Evolutionary conservation across 2,329 filamentous ascomycete genomes (phyloP), one percentile per base, ranked within the genome.

Genomic region (Emericellopsis atlantica): DNA sequence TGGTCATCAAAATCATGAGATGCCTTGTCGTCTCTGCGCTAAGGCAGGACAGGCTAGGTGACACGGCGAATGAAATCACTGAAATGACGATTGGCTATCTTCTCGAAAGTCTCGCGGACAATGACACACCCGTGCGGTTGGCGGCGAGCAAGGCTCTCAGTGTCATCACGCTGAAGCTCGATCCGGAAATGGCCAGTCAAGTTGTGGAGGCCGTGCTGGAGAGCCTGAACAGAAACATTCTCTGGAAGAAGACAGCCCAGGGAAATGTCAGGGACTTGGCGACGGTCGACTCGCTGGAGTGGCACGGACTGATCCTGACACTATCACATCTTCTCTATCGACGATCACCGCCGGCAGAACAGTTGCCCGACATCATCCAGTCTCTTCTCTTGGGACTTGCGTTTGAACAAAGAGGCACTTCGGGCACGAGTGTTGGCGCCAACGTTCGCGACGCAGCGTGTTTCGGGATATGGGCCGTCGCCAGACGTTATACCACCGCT

Each of bases 371-470:
- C 41, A 84, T 94, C 34, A 68, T 95, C 3, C 79, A 84, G 44
- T 80, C 84, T 2, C 68, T 96, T 14, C 64, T 94, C 1, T 73
- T 84, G 9, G 89, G 87, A 0, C 67, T 96, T 22, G 79, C 79
- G 1, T 98, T 96, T 54, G 89, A 98, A 58, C 87, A 95, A 53
- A 75, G 89, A 44, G 84, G 82, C 36, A 76, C 86, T 1, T 87
- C 86, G 4, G 90, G 92, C n/a, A 79, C 74, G 11, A 89, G 86
- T 4, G 70, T 90, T 10, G 92, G 92, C 2, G 82, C 85, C 2
- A 95, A 93, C 50, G 89, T 98, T 14, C 78, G 92, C 37, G 92
- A 98, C 63, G 90, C 92, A 11, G 87, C 92, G 4, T 95, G 89
- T 56, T 98, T 96, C 56, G 92, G 92, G 6, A 81, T 96, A 21